phyloP scores from a whole-genome alignment of 148 eudicot species.

The Cornus suecica region DNA sequence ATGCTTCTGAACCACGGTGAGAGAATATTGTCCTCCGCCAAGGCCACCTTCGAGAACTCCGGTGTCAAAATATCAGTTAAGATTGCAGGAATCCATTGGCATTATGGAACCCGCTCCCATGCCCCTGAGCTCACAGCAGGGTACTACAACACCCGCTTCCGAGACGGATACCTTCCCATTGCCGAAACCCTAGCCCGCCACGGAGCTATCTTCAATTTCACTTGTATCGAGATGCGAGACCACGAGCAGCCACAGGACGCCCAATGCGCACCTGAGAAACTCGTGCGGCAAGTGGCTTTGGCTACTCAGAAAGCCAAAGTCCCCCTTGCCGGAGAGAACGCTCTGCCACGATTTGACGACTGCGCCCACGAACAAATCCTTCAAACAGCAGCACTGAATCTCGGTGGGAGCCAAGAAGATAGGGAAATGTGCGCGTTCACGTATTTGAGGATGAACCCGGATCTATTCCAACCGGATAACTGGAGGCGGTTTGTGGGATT shows the following conservation, averaged over 20 bases:
- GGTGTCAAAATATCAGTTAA: conserved; percentile 84
- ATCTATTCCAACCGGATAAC: conserved; percentile 71
- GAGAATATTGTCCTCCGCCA: conserved; percentile 58
- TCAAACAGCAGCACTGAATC: conserved; percentile 42
- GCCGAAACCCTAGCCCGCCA: conserved; percentile 86
- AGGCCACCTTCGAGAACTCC: conserved; percentile 35
- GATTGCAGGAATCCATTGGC: conserved; percentile 96
- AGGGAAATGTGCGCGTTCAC: conserved; percentile 88
- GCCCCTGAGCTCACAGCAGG: conserved; percentile 98
- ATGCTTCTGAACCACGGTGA: conserved; percentile 87
- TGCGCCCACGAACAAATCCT: conserved; percentile 77
- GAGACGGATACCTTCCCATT: conserved; percentile 84
- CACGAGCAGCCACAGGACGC: conserved; percentile 98
- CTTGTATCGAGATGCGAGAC: conserved; percentile 95
- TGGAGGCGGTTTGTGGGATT: conserved; percentile 83
- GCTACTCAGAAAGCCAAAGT: conserved; percentile 72
- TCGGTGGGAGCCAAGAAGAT: conserved; percentile 39
- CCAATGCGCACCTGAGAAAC: conserved; percentile 79
- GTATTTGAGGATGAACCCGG: conserved; percentile 86
- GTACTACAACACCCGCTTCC: conserved; percentile 84
- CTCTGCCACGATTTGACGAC: conserved; percentile 82
- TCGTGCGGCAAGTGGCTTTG: conserved; percentile 72
- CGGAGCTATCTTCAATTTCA: conserved; percentile 82
- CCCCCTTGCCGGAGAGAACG: conserved; percentile 86
- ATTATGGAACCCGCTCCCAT: conserved; percentile 86